Evolutionary conservation across 208 protist species (phyloP).

Genomic region (Leishmania guyanensis): DNA sequence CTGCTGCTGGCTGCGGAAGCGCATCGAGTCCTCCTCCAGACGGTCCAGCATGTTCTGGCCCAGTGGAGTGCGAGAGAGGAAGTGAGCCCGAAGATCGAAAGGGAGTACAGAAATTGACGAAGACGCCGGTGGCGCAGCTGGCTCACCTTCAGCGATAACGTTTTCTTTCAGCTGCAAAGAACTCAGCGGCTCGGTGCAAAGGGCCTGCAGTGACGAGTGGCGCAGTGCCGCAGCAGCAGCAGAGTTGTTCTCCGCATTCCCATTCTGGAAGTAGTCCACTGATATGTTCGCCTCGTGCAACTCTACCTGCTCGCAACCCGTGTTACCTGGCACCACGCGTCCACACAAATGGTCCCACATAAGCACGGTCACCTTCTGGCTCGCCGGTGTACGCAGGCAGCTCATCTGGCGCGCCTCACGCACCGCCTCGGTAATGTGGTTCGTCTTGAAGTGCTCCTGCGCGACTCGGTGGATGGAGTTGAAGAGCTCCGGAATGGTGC

Average conservation of each 20-base stretch:
- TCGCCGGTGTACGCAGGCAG: conserved; percentile 21
- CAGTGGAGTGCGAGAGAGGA: conserved; percentile 48
- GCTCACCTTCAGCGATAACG: conserved; percentile 27
- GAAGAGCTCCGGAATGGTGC: conserved; percentile 38
- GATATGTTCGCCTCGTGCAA: conserved; percentile 31
- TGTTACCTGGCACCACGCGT: conserved; percentile 42
- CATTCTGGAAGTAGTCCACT: conserved; percentile 26
- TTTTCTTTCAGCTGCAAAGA: conserved; percentile 29
- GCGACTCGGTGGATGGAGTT: conserved; percentile 40
- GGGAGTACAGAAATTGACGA: conserved; percentile 44
- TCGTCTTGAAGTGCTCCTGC: conserved; percentile 25
- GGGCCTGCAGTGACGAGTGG: conserved; percentile 33
- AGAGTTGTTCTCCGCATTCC: background rate
- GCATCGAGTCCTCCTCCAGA: conserved; percentile 68
- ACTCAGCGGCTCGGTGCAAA: conserved; percentile 46
- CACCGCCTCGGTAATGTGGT: conserved; percentile 19
- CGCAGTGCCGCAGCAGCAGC: conserved; percentile 2
- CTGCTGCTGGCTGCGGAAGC: conserved; percentile 60
- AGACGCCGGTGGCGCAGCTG: background rate
- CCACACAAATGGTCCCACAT: conserved; percentile 38
- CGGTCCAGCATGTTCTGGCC: conserved; percentile 78
- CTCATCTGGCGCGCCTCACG: conserved; percentile 29
- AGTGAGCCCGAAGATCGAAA: conserved; percentile 67
- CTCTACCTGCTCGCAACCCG: conserved; percentile 24
- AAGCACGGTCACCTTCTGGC: conserved; percentile 20